Evolutionary conservation across 2,329 filamentous ascomycete genomes (phyloP).

Genomic region (Aureobasidium sp.): DNA sequence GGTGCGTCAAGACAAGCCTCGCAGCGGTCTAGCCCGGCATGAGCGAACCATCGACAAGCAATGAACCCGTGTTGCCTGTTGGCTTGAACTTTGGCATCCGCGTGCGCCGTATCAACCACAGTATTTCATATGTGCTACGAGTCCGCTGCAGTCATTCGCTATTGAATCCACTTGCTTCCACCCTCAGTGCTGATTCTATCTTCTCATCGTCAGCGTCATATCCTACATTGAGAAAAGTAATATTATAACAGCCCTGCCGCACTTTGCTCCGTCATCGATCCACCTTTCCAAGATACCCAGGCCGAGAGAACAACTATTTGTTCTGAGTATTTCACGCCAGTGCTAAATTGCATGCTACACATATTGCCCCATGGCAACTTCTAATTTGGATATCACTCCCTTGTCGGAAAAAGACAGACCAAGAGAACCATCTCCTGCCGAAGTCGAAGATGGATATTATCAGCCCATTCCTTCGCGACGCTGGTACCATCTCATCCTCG

Average conservation of each 20-base stretch:
- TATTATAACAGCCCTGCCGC: neutral
- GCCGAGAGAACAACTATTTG: neutral
- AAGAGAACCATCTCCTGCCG: neutral
- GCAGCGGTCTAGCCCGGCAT: neutral
- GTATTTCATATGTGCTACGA: neutral
- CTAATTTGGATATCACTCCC: neutral
- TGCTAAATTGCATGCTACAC: neutral
- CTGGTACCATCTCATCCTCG: neutral
- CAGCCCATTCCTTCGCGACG: neutral
- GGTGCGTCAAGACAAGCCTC: neutral
- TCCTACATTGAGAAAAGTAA: neutral
- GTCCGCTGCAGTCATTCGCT: neutral
- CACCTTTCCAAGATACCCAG: neutral
- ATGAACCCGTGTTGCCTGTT: neutral
- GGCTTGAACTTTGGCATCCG: neutral
- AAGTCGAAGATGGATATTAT: constrained; percentile 3
- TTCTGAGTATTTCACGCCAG: neutral
- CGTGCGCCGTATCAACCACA: neutral
- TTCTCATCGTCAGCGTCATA: neutral
- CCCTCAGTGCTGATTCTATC: neutral
- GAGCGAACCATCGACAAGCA: neutral
- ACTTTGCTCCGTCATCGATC: neutral
- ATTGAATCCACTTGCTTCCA: neutral
- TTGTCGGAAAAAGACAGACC: neutral
- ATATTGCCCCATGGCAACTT: neutral